These are phyloP conservation scores for Malus sylvestris DNA, from an alignment of 306 rosid genomes.

Conservation along the genomic window DNA sequence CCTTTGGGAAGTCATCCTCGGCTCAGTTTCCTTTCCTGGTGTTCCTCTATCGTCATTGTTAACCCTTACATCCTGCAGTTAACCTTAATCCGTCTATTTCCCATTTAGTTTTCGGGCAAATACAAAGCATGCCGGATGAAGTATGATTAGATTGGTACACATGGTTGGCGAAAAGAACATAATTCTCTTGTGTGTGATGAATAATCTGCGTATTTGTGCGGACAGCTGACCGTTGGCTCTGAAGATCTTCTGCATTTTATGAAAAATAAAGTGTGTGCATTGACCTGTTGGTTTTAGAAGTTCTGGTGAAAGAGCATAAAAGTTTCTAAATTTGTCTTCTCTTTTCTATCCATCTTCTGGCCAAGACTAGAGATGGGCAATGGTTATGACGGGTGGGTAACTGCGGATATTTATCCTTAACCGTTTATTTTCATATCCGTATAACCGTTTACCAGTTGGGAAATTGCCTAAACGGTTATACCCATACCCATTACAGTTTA, in stretches of 20 bases:
- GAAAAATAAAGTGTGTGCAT: background rate
- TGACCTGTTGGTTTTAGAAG: too few relatives aligned
- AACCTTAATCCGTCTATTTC: background rate
- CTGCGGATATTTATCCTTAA: too few relatives aligned
- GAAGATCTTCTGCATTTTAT: background rate
- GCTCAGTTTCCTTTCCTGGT: slow-evolving; percentile 26
- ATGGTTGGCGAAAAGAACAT: background rate
- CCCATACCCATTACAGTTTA: too few relatives aligned
- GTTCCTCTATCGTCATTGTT: slow-evolving; percentile 1
- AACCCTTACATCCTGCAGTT: slow-evolving; percentile 13
- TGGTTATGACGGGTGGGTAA: too few relatives aligned
- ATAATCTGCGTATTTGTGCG: background rate
- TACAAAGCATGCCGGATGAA: background rate
- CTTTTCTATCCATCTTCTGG: too few relatives aligned
- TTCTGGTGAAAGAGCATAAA: too few relatives aligned
- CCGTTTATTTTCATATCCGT: too few relatives aligned
- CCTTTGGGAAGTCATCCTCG: slow-evolving; percentile 69
- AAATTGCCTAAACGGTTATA: too few relatives aligned
- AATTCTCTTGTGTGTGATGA: background rate
- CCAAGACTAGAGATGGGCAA: too few relatives aligned
- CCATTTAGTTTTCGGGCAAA: background rate
- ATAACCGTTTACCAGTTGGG: too few relatives aligned
- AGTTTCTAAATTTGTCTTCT: too few relatives aligned
- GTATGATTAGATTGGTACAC: slow-evolving; percentile 11
- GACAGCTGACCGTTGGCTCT: background rate